A percentile compares a stretch with the other conserved stretches of the same genome.
Evolutionary conservation across 2,329 filamentous ascomycete genomes (phyloP).

Genomic region (Alternaria longipes): DNA sequence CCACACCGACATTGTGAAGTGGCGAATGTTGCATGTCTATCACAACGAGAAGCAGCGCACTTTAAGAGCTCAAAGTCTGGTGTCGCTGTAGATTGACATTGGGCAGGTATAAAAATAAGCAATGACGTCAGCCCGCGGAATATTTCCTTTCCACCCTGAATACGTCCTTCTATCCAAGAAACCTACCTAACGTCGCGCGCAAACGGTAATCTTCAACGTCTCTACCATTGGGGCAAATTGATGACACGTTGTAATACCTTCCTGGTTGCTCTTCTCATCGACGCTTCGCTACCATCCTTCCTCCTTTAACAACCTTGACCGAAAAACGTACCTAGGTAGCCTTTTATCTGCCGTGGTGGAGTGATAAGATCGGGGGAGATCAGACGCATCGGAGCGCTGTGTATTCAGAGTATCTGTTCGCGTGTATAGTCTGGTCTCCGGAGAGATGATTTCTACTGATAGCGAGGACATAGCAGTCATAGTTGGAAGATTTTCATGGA

Average conservation of each 20-base stretch:
- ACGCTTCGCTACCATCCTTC: not conserved
- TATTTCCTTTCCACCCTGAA: not conserved
- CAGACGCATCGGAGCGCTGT: too few species aligned
- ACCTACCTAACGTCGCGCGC: not conserved
- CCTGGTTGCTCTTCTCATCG: not conserved
- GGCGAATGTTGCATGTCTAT: not conserved
- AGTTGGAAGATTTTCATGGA: too few species aligned
- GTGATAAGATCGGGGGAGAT: too few species aligned
- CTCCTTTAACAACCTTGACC: not conserved
- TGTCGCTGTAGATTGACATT: not conserved
- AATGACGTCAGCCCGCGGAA: not conserved
- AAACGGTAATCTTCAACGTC: accelerated
- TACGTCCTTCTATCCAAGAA: not conserved
- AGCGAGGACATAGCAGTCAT: too few species aligned
- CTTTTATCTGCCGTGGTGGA: too few species aligned
- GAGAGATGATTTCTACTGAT: too few species aligned
- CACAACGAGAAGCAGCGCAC: not conserved
- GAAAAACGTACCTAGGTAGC: too few species aligned
- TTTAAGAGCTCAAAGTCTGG: not conserved
- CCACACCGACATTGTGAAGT: conserved; percentile 6
- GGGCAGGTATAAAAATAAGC: accelerated
- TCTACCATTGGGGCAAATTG: not conserved
- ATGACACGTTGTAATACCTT: accelerated
- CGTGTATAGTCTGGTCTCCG: too few species aligned
- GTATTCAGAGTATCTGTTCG: too few species aligned